Evolutionary conservation across 106 monocot species (phyloP), one percentile per base, ranked within the genome.

Genomic region (Chionographis japonica): DNA sequence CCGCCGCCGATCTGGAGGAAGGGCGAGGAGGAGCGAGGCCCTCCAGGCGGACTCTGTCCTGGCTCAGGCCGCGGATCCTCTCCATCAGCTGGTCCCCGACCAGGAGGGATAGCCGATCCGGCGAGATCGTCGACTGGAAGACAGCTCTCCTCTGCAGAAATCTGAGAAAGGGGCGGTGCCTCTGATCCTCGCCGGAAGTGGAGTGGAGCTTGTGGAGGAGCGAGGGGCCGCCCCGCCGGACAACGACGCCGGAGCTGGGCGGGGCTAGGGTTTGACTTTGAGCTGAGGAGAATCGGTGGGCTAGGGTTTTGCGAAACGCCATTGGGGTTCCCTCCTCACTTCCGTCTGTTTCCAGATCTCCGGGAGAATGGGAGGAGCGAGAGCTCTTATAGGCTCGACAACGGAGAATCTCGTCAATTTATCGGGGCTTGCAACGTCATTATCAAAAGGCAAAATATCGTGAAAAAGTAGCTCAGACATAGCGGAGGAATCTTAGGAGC

Each of bases 41-140:
- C 57, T 76, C 79, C 13, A 82, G 72, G 40, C 69, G 82, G 66
- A 82, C 39, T 41, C 69, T 67, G 12, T 55, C 71, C 16, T 42
- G 43, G 43, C 61, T 65, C 50, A 77, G 20, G 13, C 27, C 50
- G 20, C 60, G 63, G 65, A 80, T 63, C 27, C 60, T 68, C 14
- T 79, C 68, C 54, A 76, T 50, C n/a, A 76, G 50, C 40, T 62
- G 43, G 68, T 78, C 75, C 14, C 61, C 72, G 58, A 65, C 54
- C 37, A 71, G 82, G 40, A 77, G 72, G 17, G 74, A 61, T 59
- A 79, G 64, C 18, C 72, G 50, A 50, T 58, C 49, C 37, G 66
- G n/a, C 16, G 78, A 65, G 15, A 52, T 11, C 36, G 57, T 27
- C 37, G 27, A 63, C 37, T 71, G 65, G 12, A 38, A 37, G 14